Percentiles rank a stretch among this genome's conserved stretches.
These are phyloP conservation scores for Penicillium ucsense DNA, from an alignment of 495 filamentous ascomycete genomes.

Conservation along the genomic window DNA sequence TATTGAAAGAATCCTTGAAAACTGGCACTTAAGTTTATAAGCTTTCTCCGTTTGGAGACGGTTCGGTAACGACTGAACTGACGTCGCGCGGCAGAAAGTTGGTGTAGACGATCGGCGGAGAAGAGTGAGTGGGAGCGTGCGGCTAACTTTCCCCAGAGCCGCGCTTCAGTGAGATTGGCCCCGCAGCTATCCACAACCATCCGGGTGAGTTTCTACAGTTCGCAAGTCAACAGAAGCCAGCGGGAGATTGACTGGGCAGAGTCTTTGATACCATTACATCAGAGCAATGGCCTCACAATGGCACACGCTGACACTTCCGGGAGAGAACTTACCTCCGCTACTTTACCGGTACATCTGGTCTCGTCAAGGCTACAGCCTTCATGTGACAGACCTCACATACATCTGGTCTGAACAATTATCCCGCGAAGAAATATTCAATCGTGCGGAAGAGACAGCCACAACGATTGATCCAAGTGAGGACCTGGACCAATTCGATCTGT, in stretches of 20 bases:
- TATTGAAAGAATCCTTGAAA: not conserved
- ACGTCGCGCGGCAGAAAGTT: constrained; percentile 11
- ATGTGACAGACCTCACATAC: constrained; percentile 73
- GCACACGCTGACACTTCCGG: constrained; percentile 21
- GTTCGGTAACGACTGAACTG: not conserved
- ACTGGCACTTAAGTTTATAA: not conserved
- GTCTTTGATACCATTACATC: no score
- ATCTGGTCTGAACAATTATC: constrained; percentile 74
- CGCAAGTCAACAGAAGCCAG: no score
- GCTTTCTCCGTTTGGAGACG: not conserved
- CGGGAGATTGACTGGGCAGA: no score
- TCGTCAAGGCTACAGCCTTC: constrained; percentile 54
- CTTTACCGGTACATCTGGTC: constrained; percentile 45
- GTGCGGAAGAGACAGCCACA: constrained; percentile 55
- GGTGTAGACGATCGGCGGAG: constrained; percentile 17
- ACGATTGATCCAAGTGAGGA: constrained; percentile 83
- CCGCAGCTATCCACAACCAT: constrained; percentile 9
- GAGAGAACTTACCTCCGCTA: constrained; percentile 33
- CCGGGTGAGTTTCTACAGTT: not conserved
- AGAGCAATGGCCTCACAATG: constrained; percentile 30
- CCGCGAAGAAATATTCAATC: constrained; percentile 49
- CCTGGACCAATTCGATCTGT: constrained; percentile 54
- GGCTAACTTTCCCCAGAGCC: constrained; percentile 13
- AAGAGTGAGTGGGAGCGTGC: constrained; percentile 17
- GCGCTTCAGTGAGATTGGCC: not conserved